Base-by-base conservation (phyloP, 83 land plant genomes). In the Diphasiastrum complanatum region DNA sequence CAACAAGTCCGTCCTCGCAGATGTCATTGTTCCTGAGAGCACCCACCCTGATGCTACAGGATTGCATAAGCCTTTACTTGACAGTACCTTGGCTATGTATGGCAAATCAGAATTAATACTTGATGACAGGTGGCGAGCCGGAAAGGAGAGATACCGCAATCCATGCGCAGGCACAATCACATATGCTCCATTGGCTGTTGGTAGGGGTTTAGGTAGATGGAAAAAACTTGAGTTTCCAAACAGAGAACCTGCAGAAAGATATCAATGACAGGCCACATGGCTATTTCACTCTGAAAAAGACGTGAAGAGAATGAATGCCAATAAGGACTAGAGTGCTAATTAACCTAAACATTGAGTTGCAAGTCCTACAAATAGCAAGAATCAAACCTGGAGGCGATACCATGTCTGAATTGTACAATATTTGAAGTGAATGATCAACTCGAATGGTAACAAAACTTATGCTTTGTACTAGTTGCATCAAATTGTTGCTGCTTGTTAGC, bases 21-120 rank as follows among this genome's bases (percentile, higher is more conserved):
- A 67, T 0, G 89, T 80, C 4, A 82, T 85, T 45, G 92, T 59
- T 49, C 78, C 88, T 11, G 96, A 93, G 14, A 89, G 72, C 10
- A 84, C 83, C 61, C 78, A 93, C n/a, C 84, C 88, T 1, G 96
- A 83, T 29, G 99, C 71, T 16, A 89, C 46, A 16, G 96, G 91
- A 29, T 75, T 61, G 4, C 86, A 87, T 43, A 72, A 78, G 6
- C 96, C 92, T 57, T 77, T 85, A 53, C 83, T 83, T 47, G 85
- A 96, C 11, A 93, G 51, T 10, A 86, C 75, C 52, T 89, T 88
- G 11, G 80, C 86, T 23, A 89, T 68, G 0, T 79, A 78, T 3
- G 96, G 91, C 36, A 83, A 81, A 28, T 79, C 84, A 5, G 85
- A 81, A 14, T 83, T 74, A 28, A 73, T 71, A 65, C 83, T 78